A percentile compares a stretch with the other conserved stretches of the same genome.
phyloP scores from a whole-genome alignment of 768 basidiomycete species.

The Imleria badia region DNA sequence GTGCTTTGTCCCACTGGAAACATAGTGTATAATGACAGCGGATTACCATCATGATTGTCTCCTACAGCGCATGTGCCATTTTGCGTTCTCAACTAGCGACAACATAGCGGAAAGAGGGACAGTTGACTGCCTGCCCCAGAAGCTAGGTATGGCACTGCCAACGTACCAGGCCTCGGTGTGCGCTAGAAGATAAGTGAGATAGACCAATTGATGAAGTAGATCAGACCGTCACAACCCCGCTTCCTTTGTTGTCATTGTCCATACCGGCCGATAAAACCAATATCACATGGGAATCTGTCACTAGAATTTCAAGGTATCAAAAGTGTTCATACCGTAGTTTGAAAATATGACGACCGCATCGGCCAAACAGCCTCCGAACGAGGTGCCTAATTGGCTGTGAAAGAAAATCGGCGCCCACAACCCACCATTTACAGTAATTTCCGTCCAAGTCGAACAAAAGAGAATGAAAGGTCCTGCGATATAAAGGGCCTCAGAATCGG shows the following conservation, averaged over 20 bases:
- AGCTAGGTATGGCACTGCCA: not conserved
- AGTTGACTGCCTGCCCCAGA: not conserved
- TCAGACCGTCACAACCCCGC: not conserved
- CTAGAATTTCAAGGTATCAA: not conserved
- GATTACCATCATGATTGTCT: not conserved
- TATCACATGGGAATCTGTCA: not conserved
- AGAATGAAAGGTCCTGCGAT: not conserved
- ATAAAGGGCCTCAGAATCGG: not conserved
- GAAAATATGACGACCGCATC: not conserved
- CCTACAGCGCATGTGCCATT: not conserved
- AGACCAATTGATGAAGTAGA: not conserved
- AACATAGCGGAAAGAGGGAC: not conserved
- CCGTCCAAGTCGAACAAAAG: conserved; percentile 5
- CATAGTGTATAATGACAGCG: not conserved
- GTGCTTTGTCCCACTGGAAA: not conserved
- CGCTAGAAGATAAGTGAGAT: not conserved
- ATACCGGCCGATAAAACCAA: not conserved
- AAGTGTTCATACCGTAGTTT: not conserved
- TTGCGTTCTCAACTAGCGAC: not conserved
- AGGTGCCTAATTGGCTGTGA: not conserved
- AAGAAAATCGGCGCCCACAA: conserved; percentile 3
- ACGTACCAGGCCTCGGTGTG: not conserved
- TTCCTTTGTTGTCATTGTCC: not conserved
- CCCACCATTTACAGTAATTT: not conserved
- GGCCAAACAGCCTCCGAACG: not conserved